Percentiles rank a stretch among this genome's conserved stretches.
phyloP scores from a whole-genome alignment of 371 early-diverging fungal species.

The Catenaria anguillulae region DNA sequence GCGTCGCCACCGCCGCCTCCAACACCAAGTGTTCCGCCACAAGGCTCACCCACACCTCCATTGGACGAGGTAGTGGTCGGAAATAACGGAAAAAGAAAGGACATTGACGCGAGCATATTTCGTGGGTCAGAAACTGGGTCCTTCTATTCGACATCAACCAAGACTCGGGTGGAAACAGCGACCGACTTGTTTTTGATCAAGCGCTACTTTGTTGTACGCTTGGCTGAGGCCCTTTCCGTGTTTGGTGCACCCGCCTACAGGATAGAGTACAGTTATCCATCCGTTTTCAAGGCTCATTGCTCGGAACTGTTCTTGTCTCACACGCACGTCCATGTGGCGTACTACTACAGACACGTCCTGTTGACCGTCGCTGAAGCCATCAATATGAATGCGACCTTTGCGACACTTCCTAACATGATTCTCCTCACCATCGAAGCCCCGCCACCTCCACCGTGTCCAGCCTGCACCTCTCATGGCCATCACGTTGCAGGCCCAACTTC shows the following conservation, averaged over 20 bases:
- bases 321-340: too few species aligned
- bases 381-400: not conserved
- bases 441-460: not conserved
- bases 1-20: too few species aligned
- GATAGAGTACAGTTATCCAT: slow-evolving; percentile 2
- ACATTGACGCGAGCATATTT: too few species aligned
- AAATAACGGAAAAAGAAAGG: too few species aligned
- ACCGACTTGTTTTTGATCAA: not conserved
- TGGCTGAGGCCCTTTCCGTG: not conserved
- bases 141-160: too few species aligned
- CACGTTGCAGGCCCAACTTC: not conserved
- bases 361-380: not conserved
- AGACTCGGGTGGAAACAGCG: not conserved
- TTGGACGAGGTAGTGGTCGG: too few species aligned
- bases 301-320: too few species aligned
- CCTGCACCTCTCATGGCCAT: not conserved
- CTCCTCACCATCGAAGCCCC: not conserved
- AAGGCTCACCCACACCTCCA: too few species aligned
- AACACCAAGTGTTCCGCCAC: too few species aligned
- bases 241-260: not conserved
- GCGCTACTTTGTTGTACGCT: not conserved
- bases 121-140: too few species aligned
- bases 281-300: too few species aligned
- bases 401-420: not conserved
- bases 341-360: not conserved